Evolutionary conservation across 2,329 filamentous ascomycete species (phyloP).

Genomic region (Cladosporium sp.): DNA sequence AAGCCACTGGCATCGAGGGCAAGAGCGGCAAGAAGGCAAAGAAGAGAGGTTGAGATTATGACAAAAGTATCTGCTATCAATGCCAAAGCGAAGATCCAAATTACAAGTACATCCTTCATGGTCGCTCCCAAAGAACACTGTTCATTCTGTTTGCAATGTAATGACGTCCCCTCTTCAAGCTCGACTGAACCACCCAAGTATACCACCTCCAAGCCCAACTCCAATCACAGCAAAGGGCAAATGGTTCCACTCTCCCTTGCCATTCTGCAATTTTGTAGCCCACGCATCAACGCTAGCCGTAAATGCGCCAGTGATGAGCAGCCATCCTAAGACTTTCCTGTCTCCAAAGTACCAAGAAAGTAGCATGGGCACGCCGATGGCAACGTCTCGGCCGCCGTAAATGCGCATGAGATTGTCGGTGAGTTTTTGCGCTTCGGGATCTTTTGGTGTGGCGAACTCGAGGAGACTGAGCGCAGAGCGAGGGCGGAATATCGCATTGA

Average conservation of each 20-base stretch:
- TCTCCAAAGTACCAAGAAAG: constrained; percentile 12
- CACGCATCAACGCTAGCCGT: constrained; percentile 11
- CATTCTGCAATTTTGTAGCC: constrained; percentile 2
- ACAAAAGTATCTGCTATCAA: neutral
- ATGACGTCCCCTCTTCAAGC: neutral
- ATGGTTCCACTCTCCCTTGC: constrained; percentile 12
- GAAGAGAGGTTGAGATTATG: constrained; percentile 10
- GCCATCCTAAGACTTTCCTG: constrained; percentile 3
- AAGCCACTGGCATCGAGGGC: constrained; percentile 18
- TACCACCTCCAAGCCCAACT: constrained; percentile 6
- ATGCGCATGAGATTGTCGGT: constrained; percentile 4
- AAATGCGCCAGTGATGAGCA: neutral
- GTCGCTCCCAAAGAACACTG: too few relatives aligned
- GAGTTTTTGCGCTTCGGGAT: neutral
- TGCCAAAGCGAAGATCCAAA: neutral
- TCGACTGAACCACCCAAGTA: constrained; percentile 13
- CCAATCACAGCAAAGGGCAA: constrained; percentile 6
- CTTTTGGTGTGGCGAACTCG: neutral
- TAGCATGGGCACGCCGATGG: constrained; percentile 5
- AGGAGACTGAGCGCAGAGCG: neutral
- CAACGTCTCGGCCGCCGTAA: constrained; percentile 12
- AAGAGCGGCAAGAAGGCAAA: constrained; percentile 27
- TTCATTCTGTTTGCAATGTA: too few relatives aligned
- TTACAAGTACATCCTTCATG: too few relatives aligned
- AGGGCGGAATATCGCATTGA: constrained; percentile 2